phyloP scores from a whole-genome alignment of 2,329 filamentous ascomycete species.

The Neonectria ditissima region DNA sequence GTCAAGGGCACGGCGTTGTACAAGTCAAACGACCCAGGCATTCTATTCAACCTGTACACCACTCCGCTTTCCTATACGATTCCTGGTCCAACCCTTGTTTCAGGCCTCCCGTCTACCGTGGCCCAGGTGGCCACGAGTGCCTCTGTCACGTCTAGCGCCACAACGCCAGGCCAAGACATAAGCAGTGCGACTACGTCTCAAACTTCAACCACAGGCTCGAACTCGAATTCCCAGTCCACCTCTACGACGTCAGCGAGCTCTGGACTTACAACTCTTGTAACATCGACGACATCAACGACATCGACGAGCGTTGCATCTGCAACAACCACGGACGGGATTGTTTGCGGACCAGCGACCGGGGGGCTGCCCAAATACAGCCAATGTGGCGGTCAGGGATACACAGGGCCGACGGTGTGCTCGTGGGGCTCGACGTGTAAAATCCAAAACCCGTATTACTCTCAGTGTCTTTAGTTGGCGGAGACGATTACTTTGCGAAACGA shows the following conservation, averaged over 20 bases:
- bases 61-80: slow-evolving; percentile 42
- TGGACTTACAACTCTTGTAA: slow-evolving; percentile 28
- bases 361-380: slow-evolving; percentile 39
- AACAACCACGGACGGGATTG: slow-evolving; percentile 26
- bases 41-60: slow-evolving; percentile 50
- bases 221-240: background rate
- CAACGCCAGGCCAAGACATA: slow-evolving; percentile 26
- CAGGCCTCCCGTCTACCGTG: slow-evolving; percentile 36
- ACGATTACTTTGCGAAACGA: background rate
- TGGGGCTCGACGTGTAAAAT: slow-evolving; percentile 35
- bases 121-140: slow-evolving; percentile 19
- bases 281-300: slow-evolving; percentile 25
- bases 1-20: slow-evolving; percentile 48
- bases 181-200: background rate
- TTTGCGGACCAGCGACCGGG: slow-evolving; percentile 34
- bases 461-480: slow-evolving; percentile 33
- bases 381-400: slow-evolving; percentile 31
- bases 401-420: slow-evolving; percentile 23
- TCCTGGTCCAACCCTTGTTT: slow-evolving; percentile 43
- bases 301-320: background rate
- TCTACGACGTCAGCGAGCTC: background rate
- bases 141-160: slow-evolving; percentile 38
- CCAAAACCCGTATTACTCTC: slow-evolving; percentile 32
- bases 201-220: background rate
- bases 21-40: slow-evolving; percentile 47